Evolutionary conservation across 306 rosid species (phyloP), one percentile per base, ranked within the genome.

Genomic region (Echinosophora koreensis): DNA sequence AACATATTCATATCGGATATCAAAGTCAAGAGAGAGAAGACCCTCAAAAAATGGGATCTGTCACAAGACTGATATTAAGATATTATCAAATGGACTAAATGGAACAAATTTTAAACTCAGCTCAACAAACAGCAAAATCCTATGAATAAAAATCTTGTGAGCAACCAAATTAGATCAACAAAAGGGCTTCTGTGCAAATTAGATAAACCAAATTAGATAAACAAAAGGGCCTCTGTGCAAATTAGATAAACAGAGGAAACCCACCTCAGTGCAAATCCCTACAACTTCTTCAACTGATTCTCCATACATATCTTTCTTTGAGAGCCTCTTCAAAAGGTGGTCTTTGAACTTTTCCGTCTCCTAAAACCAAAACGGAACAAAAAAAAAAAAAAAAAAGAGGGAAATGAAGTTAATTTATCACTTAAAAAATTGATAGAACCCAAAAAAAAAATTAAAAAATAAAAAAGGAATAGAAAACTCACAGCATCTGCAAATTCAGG

Each of bases 401-500:
- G 8, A 6, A 78, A 11, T 14, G 44, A 14, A 59, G 3, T 8
- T 2, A 66, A 18, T 62, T 66, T 58, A 27, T n/a, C 0, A 37
- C 2, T 59, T 13, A 14, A 63, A 2, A 18, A 55, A 49, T 1
- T 5, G 3, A 58, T 0, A 30, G 47, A 68, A 67, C 15, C 58
- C 27, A 69, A 38, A 78, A 44, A 44, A 10, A 2, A 2, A 44
- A 10, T 2, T 2, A 0, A 44, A 42, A 42, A 42, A 42, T 1
- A 10, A 42, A 11, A 71, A 11, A 4, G 7, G 50, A 67, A 66
- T 35, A 30, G 70, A 74, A 12, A 63, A 85, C 87, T 83, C 49
- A 90, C 98, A 0, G 92, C 80, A 82, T 84, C 86, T 11, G 97
- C 97, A 6, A 95, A 95, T 79, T 88, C 88, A 15, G 97, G 97